Base-by-base conservation (phyloP, 169 alveolate genomes). In the Plasmodium ovale region DNA sequence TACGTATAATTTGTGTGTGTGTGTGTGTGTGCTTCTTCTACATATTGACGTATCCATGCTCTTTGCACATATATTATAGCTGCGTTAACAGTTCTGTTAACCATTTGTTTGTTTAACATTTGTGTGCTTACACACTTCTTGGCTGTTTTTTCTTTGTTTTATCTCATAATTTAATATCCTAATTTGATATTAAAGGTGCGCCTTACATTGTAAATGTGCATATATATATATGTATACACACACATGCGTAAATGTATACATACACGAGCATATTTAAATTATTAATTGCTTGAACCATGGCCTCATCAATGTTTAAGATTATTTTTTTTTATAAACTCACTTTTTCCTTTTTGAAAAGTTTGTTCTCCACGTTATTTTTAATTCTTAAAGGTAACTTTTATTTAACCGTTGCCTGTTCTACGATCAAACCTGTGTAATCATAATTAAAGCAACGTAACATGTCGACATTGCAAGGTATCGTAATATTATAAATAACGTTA, bases 81-180 rank as follows among this genome's bases (percentile, higher is more conserved):
- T 68, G 42, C 42, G 9, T 67, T n/a, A 42, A 62, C 33, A n/a
- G 37, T 42, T 47, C 25, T 68, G 27, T 68, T 25, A 39, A 42
- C 12, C 23, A 19, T 68, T 42, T 68, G 62, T 68, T 21, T 68
- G 60, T 68, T 21, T 6, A 23, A 42, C 44, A 10, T 39, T 42
- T 14, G 25, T 39, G 33, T 39, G 19, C 10, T 42, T 68, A 27
- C 16, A 21, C 27, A 14, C 23, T 44, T 68, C 23, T 44, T 42
- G n/a, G 10, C 33, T 62, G n/a, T 62, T 29, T 33, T 10, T 62
- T 9, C 31, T 27, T 60, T 23, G 49, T 33, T 16, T 60, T 60
- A 60, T 27, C 49, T 60, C 70, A 6, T 14, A 14, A 60, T 60
- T 60, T 60, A n/a, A n/a, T n/a, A 21, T 65, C 35, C 51, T 65